Base-by-base conservation (phyloP, 176 grass and related monocot species). In the Carex parvula region DNA sequence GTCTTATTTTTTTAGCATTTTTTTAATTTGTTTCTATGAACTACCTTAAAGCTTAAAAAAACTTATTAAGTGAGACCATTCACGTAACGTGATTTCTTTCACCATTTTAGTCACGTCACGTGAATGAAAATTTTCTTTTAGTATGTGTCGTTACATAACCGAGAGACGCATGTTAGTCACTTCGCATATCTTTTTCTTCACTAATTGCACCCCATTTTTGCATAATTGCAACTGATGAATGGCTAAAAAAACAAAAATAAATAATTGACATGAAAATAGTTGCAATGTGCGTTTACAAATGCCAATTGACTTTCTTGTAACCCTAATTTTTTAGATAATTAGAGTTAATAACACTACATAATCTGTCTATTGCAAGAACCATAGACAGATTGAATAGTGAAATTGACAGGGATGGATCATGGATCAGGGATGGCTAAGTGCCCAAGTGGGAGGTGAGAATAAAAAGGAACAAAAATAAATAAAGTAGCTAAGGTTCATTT, bases 401-500 rank as follows among this genome's bases (percentile, higher is more conserved):
- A n/a, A 71, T 48, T 71, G 68, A 71, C 39, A 71, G 37, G 2
- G 68, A 70, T n/a, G 16, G 33, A 71, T 39, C 37, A 39, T 39
- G 16, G 65, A 37, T 14, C 14, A 10, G 2, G 7, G 9, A 48
- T 8, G 8, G 44, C 44, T 0, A 44, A 44, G 42, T 44, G 44
- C 44, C 68, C 11, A 71, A 44, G 18, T 71, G 68, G 35, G 17
- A 73, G 18, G 21, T 14, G 70, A 73, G n/a, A 48, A 13, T 73
- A 73, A 50, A 24, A 21, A 69, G 41, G 4, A 70, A 41, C 10
- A n/a, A 39, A 70, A 41, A 39, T 39, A 39, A 18, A 39, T 14
- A 50, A 72, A 50, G 70, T 74, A 74, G 42, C 70, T 74, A 52
- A 24, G 10, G 16, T 14, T 74, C 70, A 74, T 74, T 74, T 8